Evolutionary conservation across 768 basidiomycete species (phyloP), one percentile per base, ranked within the genome.

Genomic region (Astraeus odoratus): DNA sequence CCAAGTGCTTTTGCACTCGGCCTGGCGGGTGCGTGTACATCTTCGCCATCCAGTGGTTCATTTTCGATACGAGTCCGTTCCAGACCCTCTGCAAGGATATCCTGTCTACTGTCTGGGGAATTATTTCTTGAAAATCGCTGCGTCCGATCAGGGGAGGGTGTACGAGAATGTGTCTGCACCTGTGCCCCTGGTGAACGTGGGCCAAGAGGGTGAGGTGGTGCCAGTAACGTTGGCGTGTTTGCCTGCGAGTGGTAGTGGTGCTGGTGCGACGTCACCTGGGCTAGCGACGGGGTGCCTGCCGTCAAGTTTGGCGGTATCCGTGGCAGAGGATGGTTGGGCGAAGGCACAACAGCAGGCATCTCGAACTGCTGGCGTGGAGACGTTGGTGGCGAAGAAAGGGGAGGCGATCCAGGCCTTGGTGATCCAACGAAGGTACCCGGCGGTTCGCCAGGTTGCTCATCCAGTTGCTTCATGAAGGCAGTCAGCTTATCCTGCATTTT

Each of bases 1-100:
- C 92, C 92, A 2, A 93, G 73, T 3, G 92, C 90, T 61, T 94
- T 96, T 27, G 77, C 84, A 59, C 88, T 92, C 1, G 87, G 92
- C 51, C 74, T 72, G 9, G 71, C 55, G n/a, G 75, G 77, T 12
- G 67, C 61, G 39, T 43, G 49, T 12, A 56, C 42, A 4, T 68
- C 57, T 5, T 71, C 69, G 44, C 47, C 53, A 40, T 50, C 19
- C 16, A 39, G 45, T 27, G 19, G 13, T 20, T 55, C 50, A 13
- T 62, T 57, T 41, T 61, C 56, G 12, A 59, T 51, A 12, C 57
- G 54, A 40, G 67, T 52, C 31, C 54, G 55, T 37, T 63, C 60
- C 19, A 66, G 27, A 43, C 48, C 49, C 25, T 64, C 61, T n/a
- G 47, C 52, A 44, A 65, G 31, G 1, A 31, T 47, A 12, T 55